Base-by-base conservation (phyloP, 2,329 filamentous ascomycete species). In the Ceratocystis diversiconidia region DNA sequence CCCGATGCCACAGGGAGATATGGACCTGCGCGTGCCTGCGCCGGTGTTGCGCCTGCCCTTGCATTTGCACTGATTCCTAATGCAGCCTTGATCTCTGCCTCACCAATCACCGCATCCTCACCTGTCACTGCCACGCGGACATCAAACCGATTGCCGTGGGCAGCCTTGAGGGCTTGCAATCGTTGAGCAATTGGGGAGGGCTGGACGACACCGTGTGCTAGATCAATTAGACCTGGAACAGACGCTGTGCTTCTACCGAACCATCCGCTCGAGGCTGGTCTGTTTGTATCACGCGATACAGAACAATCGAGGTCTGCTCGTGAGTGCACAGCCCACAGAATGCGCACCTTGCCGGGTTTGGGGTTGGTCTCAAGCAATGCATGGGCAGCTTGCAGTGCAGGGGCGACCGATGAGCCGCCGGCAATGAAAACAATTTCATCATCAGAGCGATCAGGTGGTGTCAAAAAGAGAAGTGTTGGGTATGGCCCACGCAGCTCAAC, bases 351-450 rank as follows among this genome's bases (percentile, higher is more conserved):
- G 0, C 74, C 65, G 2, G 69, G 68, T 17, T 69, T 65, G 2
- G 50, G 46, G 1, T 59, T 44, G 6, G 62, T 57, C 67, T 79
- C 74, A 3, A 85, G 75, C 10, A 92, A 74, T 0, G 83, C 82
- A 68, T 85, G 77, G 1, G 86, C 89, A 50, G 88, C 83, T 75
- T 97, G 92, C 74, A 97, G 76, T 6, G 92, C 94, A 0, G 92
- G 90, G 17, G 90, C 91, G 70, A 99, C 88, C 0, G 94, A 92
- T 0, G 94, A 99, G 0, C 94, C 94, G 1, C 92, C 94, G 1
- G 92, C 94, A 25, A 97, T 77, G 72, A 97, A 96, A 1, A 96
- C 78, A 2, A 96, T 79, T 22, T 69, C 68, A n/a, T 71, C 71
- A 25, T 70, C 69, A 46, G 69, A 64, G 1, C 65, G 64, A 15